phyloP scores from a whole-genome alignment of 2,329 filamentous ascomycete genomes.

The Didymellaceae sp. region DNA sequence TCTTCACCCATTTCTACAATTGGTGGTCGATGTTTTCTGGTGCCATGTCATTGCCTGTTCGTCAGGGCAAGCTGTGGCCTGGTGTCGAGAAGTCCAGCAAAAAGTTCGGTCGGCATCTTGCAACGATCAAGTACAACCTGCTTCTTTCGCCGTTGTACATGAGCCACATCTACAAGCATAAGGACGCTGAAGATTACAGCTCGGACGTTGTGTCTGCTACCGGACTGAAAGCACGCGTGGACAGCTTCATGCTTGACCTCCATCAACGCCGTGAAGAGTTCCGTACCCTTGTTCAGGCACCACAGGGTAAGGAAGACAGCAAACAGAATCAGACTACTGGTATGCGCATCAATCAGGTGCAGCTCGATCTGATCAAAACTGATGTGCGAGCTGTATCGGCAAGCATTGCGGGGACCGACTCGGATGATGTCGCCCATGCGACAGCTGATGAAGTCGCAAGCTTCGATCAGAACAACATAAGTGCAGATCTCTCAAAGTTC shows the following conservation, averaged over 20 bases:
- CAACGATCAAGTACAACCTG: conserved; percentile 98
- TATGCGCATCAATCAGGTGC: conserved; percentile 94
- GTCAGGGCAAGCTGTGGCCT: conserved; percentile 90
- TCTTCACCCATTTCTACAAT: conserved; percentile 97
- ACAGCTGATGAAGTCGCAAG: conserved; percentile 67
- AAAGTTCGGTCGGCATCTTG: conserved; percentile 94
- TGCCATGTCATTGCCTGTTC: conserved; percentile 90
- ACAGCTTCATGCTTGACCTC: conserved; percentile 96
- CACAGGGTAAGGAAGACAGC: conserved; percentile 59
- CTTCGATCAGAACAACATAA: conserved; percentile 58
- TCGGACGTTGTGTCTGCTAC: conserved; percentile 85
- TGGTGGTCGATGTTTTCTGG: conserved; percentile 99
- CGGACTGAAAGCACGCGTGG: conserved; percentile 92
- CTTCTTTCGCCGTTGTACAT: conserved; percentile 91
- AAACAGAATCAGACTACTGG: conserved; percentile 82
- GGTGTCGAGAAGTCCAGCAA: conserved; percentile 96
- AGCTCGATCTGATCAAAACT: conserved; percentile 88
- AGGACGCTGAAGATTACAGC: conserved; percentile 85
- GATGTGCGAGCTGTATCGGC: conserved; percentile 94
- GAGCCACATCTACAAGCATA: conserved; percentile 98
- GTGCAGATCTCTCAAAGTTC: conserved; percentile 78
- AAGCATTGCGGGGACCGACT: conserved; percentile 79
- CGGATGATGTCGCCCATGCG: conserved; percentile 73
- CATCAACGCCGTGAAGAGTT: conserved; percentile 95
- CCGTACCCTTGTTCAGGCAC: conserved; percentile 77